phyloP scores from a whole-genome alignment of 305 asterid genomes.

The Lippia alba region DNA sequence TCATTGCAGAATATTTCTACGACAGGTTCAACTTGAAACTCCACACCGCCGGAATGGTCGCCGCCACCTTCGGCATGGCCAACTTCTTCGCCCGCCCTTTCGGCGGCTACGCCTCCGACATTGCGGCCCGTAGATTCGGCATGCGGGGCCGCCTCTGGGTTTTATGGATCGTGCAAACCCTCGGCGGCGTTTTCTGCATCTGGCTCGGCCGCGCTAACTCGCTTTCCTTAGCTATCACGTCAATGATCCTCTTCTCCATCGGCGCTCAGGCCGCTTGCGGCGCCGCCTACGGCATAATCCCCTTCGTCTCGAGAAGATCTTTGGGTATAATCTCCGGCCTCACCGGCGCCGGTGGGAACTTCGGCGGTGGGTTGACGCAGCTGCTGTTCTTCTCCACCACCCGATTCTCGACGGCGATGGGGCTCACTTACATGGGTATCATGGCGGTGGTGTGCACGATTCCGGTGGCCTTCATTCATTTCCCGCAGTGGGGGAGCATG shows the following conservation, averaged over 20 bases:
- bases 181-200: constrained; percentile 53
- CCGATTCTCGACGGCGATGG: constrained; percentile 42
- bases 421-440: constrained; percentile 51
- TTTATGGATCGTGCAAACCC: constrained; percentile 53
- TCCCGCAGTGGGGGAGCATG: constrained; percentile 74
- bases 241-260: constrained; percentile 50
- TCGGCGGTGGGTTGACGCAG: constrained; percentile 50
- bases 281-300: constrained; percentile 55
- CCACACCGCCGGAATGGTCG: constrained; percentile 54
- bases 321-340: constrained; percentile 50
- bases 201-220: constrained; percentile 50
- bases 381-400: constrained; percentile 51
- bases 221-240: constrained; percentile 39
- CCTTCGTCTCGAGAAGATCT: constrained; percentile 51
- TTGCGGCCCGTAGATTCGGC: constrained; percentile 46
- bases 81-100: constrained; percentile 51
- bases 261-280: constrained; percentile 59
- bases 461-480: constrained; percentile 53
- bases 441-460: constrained; percentile 52
- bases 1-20: constrained; percentile 42
- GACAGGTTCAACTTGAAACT: constrained; percentile 52
- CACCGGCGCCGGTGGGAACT: constrained; percentile 55
- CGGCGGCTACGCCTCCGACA: constrained; percentile 53
- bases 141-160: constrained; percentile 62
- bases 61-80: constrained; percentile 54